A percentile compares a stretch with the other conserved stretches of the same genome.
phyloP scores from a whole-genome alignment of 441 rosid species.

The Daphne laureola region DNA sequence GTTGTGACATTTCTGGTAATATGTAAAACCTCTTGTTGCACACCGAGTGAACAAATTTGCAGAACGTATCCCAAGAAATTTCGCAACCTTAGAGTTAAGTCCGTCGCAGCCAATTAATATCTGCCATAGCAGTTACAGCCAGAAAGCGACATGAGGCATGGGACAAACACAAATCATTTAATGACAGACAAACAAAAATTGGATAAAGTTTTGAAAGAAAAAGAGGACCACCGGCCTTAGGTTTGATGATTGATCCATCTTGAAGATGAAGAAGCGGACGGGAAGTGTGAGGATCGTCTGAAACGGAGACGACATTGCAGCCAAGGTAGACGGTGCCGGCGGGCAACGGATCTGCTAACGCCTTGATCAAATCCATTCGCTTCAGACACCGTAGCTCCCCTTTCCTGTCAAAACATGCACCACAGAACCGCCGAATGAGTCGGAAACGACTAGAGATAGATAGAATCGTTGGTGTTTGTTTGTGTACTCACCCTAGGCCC shows the following conservation, averaged over 20 bases:
- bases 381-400: slow-evolving; percentile 42
- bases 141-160: too few relatives aligned
- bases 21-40: slow-evolving; percentile 23
- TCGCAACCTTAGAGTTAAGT: slow-evolving; percentile 32
- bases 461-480: too few relatives aligned
- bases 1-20: slow-evolving; percentile 22
- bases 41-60: slow-evolving; percentile 16
- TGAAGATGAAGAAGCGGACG: slow-evolving; percentile 27
- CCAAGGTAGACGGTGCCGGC: slow-evolving; percentile 28
- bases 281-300: slow-evolving; percentile 23
- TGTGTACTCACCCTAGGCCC: slow-evolving; percentile 7
- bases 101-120: slow-evolving; percentile 57
- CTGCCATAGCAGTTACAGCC: too few relatives aligned
- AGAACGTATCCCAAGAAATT: slow-evolving; percentile 28
- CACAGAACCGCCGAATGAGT: too few relatives aligned
- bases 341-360: slow-evolving; percentile 37
- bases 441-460: too few relatives aligned
- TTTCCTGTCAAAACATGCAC: slow-evolving; percentile 9
- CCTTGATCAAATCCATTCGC: slow-evolving; percentile 31
- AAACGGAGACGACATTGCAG: slow-evolving; percentile 22
- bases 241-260: slow-evolving; percentile 25
- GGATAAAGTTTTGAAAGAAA: too few relatives aligned
- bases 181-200: too few relatives aligned
- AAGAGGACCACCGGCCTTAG: slow-evolving; percentile 25
- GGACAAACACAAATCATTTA: too few relatives aligned